These are phyloP conservation scores for Phyllachora maydis DNA, from an alignment of 2,329 filamentous ascomycete species.

Conservation along the genomic window DNA sequence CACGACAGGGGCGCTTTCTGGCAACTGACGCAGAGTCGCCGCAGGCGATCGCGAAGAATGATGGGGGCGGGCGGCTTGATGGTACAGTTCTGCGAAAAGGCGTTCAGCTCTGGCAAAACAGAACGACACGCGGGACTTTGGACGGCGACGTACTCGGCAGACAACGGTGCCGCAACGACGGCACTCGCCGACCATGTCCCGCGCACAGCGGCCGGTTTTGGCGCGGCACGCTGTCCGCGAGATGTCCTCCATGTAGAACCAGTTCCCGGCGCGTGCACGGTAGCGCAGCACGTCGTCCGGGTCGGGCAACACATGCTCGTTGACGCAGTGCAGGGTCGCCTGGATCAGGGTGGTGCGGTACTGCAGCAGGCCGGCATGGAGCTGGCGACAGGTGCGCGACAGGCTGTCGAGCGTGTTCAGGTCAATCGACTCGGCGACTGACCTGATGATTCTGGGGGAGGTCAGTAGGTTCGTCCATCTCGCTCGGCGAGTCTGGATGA, in stretches of 20 bases:
- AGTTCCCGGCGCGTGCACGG: constrained; percentile 33
- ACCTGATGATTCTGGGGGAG: constrained; percentile 45
- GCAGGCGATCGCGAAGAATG: constrained; percentile 53
- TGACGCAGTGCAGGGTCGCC: constrained; percentile 61
- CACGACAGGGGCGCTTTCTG: constrained; percentile 45
- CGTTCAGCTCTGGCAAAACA: constrained; percentile 1
- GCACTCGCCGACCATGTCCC: constrained; percentile 73
- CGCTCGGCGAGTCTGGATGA: too few relatives aligned
- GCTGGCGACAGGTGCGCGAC: constrained; percentile 60
- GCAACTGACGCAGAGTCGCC: constrained; percentile 62
- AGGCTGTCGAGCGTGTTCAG: constrained; percentile 73
- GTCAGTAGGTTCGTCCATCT: constrained; percentile 4
- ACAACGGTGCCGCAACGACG: constrained; percentile 56
- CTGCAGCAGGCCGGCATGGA: constrained; percentile 59
- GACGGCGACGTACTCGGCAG: constrained; percentile 46
- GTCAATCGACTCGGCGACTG: constrained; percentile 60
- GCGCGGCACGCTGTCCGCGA: constrained; percentile 27
- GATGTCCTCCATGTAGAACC: constrained; percentile 36
- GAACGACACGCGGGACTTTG: constrained; percentile 2
- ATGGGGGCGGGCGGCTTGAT: constrained; percentile 57
- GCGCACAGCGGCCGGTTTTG: constrained; percentile 60
- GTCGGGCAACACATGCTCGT: constrained; percentile 39
- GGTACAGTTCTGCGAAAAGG: constrained; percentile 55
- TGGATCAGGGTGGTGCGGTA: constrained; percentile 54
- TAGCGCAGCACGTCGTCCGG: constrained; percentile 34